phyloP scores from a whole-genome alignment of 495 filamentous ascomycete species.

The Jackrogersella minutella region DNA sequence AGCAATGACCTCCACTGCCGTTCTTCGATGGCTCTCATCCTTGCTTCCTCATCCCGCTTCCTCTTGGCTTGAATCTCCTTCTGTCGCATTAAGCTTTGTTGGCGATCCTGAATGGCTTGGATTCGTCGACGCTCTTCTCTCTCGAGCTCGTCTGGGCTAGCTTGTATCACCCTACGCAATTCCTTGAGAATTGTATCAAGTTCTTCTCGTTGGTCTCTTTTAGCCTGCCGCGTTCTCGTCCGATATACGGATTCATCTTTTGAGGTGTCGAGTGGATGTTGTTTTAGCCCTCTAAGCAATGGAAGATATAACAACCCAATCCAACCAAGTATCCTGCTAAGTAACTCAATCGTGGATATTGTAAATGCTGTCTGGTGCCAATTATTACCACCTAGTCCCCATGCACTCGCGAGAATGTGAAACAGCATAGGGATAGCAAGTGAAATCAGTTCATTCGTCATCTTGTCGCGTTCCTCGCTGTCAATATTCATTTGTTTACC shows the following conservation, averaged over 20 bases:
- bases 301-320: slow-evolving; percentile 30
- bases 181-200: slow-evolving; percentile 23
- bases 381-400: slow-evolving; percentile 33
- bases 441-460: slow-evolving; percentile 18
- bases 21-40: slow-evolving; percentile 18
- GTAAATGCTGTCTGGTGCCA: slow-evolving; percentile 30
- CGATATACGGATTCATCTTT: background rate
- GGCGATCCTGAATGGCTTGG: background rate
- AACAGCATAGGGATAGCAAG: slow-evolving; percentile 40
- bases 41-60: slow-evolving; percentile 17
- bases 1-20: slow-evolving; percentile 31
- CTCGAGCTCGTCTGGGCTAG: slow-evolving; percentile 14
- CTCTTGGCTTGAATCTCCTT: slow-evolving; percentile 18
- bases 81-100: slow-evolving; percentile 18
- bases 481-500: slow-evolving; percentile 15
- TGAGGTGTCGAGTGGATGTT: background rate
- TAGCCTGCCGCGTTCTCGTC: background rate
- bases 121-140: slow-evolving; percentile 20
- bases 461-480: slow-evolving; percentile 9
- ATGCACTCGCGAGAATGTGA: slow-evolving; percentile 33
- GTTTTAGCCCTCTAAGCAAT: slow-evolving; percentile 15
- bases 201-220: slow-evolving; percentile 22
- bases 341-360: slow-evolving; percentile 28
- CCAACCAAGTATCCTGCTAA: slow-evolving; percentile 32
- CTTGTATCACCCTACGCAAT: slow-evolving; percentile 9